Conservation (phyloP, 495 filamentous ascomycete genomes). For the Cairneyella variabilis region DNA sequence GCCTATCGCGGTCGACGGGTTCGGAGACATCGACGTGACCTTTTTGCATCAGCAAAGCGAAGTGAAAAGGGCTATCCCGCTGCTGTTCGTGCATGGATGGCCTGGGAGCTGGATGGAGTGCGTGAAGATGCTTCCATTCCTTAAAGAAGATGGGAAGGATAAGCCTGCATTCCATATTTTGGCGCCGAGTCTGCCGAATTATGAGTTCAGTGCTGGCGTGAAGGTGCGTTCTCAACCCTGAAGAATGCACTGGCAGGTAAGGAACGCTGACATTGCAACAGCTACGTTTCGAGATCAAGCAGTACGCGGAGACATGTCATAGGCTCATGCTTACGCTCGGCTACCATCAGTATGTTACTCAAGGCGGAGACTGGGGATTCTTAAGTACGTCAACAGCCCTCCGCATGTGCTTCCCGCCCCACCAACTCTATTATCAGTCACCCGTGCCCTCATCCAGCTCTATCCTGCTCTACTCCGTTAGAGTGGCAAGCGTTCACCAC, state of each 20-base stretch:
- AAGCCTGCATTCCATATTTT: constrained; percentile 59
- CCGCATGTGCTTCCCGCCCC: too few relatives aligned
- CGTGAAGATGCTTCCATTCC: constrained; percentile 53
- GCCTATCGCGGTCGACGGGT: constrained; percentile 38
- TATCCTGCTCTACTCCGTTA: constrained; percentile 39
- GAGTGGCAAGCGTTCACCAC: constrained; percentile 9
- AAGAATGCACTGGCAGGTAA: neutral
- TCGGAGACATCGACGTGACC: constrained; percentile 46
- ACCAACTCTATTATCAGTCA: too few relatives aligned
- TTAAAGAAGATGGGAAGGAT: constrained; percentile 35
- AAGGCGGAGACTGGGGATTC: constrained; percentile 70
- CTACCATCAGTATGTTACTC: constrained; percentile 61
- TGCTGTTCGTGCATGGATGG: constrained; percentile 58
- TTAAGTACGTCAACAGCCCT: constrained; percentile 46
- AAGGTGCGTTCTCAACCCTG: too few relatives aligned
- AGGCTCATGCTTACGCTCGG: constrained; percentile 62
- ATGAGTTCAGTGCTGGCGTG: constrained; percentile 56
- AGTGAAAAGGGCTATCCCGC: constrained; percentile 45
- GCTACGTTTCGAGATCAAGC: constrained; percentile 52
- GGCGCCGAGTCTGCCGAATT: constrained; percentile 63
- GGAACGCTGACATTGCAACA: constrained; percentile 14
- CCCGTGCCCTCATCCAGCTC: constrained; percentile 50
- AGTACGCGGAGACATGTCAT: constrained; percentile 58
- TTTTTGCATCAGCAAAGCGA: constrained; percentile 50
- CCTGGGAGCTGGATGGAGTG: constrained; percentile 56